Conservation (phyloP, 2,329 filamentous ascomycete species). For the Zasmidium citrigriseum region DNA sequence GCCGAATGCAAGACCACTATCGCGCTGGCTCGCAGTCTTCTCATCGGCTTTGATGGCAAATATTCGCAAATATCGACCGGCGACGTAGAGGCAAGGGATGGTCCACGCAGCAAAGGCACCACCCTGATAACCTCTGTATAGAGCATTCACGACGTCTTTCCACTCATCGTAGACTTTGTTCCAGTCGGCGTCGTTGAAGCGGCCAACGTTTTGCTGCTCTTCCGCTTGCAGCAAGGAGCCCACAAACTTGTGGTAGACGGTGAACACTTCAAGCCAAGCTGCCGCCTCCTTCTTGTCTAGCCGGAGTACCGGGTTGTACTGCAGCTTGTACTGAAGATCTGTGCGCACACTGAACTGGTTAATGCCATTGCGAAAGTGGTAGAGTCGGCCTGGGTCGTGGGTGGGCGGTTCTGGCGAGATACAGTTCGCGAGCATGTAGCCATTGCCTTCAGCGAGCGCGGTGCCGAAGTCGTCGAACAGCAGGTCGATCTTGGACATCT, state of each 20-base stretch:
- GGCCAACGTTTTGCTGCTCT: constrained; percentile 51
- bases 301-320: constrained; percentile 56
- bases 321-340: constrained; percentile 70
- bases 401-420: constrained; percentile 69
- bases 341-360: constrained; percentile 65
- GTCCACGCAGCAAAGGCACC: constrained; percentile 84
- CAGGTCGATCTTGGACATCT: constrained; percentile 47
- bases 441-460: constrained; percentile 70
- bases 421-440: constrained; percentile 72
- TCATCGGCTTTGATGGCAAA: constrained; percentile 92
- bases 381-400: constrained; percentile 65
- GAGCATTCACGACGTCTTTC: constrained; percentile 76
- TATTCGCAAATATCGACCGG: constrained; percentile 79
- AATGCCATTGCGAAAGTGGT: constrained; percentile 70
- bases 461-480: constrained; percentile 73
- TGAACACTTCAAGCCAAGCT: constrained; percentile 87
- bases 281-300: constrained; percentile 61
- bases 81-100: constrained; percentile 83
- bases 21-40: constrained; percentile 56
- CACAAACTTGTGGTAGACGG: constrained; percentile 79
- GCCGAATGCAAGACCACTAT: constrained; percentile 31
- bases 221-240: constrained; percentile 71
- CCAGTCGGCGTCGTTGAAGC: constrained; percentile 61
- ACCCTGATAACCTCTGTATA: constrained; percentile 80
- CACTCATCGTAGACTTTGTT: constrained; percentile 82